Percentiles rank a stretch among this genome's conserved stretches.
Conservation (phyloP, 1,139 yeast genomes). For the Debaryomyces singareniensis region DNA sequence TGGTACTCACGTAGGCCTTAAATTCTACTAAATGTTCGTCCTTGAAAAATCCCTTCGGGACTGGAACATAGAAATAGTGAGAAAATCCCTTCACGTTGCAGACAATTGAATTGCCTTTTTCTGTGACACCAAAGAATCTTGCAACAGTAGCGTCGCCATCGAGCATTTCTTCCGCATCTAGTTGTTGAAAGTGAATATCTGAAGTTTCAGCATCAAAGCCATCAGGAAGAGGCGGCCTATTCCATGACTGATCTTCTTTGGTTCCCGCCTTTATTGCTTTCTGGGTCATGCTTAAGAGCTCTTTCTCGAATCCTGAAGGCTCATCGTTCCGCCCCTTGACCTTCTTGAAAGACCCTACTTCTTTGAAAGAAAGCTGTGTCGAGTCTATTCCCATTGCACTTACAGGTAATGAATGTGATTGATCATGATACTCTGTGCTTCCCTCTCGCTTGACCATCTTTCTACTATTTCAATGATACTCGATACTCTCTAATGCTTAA, state of each 20-base stretch:
- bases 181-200: conserved; percentile 78
- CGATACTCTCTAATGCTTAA: too few relatives aligned
- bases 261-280: conserved; percentile 15
- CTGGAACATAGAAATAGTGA: conserved; percentile 90
- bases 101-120: conserved; percentile 77
- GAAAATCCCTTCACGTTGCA: conserved; percentile 86
- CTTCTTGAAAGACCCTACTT: conserved; percentile 30
- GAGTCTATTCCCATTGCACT: conserved; percentile 3
- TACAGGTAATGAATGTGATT: conserved; percentile 38
- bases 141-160: conserved; percentile 57
- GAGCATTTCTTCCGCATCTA: conserved; percentile 85
- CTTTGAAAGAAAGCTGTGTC: conserved; percentile 12
- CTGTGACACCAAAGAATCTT: conserved; percentile 89
- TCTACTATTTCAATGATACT: too few relatives aligned
- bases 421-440: conserved; percentile 16
- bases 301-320: conserved; percentile 61
- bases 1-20: conserved; percentile 40
- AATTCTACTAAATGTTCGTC: conserved; percentile 48
- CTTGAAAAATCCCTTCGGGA: conserved; percentile 69
- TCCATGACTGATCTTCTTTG: conserved; percentile 53
- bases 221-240: conserved; percentile 48
- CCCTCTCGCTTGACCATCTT: too few relatives aligned
- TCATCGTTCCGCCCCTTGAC: conserved; percentile 31
- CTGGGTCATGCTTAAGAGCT: conserved; percentile 54
- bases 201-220: conserved; percentile 40